These are phyloP conservation scores for Penicillium canariense DNA, from an alignment of 495 filamentous ascomycete genomes.

Conservation along the genomic window DNA sequence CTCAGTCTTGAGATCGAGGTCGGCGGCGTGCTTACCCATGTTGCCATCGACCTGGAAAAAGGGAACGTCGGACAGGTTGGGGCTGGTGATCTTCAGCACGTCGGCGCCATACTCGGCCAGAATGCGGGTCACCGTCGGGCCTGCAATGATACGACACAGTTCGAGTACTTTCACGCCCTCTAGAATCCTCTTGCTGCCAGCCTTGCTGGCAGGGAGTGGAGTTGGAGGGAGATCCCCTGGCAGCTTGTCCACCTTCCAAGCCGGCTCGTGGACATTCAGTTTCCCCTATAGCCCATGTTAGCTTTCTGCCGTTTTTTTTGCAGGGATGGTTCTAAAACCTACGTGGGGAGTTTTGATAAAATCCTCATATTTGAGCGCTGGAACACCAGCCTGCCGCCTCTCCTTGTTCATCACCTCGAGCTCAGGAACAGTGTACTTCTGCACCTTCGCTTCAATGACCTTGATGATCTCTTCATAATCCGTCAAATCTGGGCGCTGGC, in stretches of 20 bases:
- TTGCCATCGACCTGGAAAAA: slow-evolving; percentile 82
- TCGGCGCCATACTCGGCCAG: slow-evolving; percentile 66
- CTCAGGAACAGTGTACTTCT: slow-evolving; percentile 58
- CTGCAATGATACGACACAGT: slow-evolving; percentile 61
- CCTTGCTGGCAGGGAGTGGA: slow-evolving; percentile 45
- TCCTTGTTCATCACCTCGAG: slow-evolving; percentile 63
- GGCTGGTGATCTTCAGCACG: slow-evolving; percentile 68
- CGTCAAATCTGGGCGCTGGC: slow-evolving; percentile 59
- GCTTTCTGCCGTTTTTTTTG: slow-evolving; percentile 6
- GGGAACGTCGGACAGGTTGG: slow-evolving; percentile 66
- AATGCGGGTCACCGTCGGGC: slow-evolving; percentile 62
- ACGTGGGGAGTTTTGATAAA: slow-evolving; percentile 62
- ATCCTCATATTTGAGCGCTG: slow-evolving; percentile 62
- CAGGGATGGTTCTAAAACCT: slow-evolving; percentile 23
- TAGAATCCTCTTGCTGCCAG: slow-evolving; percentile 31
- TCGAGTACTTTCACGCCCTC: slow-evolving; percentile 57
- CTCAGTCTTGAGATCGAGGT: slow-evolving; percentile 57
- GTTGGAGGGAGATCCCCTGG: slow-evolving; percentile 48
- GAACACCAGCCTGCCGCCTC: slow-evolving; percentile 63
- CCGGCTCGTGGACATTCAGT: slow-evolving; percentile 45
- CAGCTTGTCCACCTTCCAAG: slow-evolving; percentile 53
- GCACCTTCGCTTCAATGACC: slow-evolving; percentile 64
- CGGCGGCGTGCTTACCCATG: slow-evolving; percentile 61
- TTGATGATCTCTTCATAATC: slow-evolving; percentile 65
- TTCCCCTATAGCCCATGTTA: slow-evolving; percentile 37